Conservation (phyloP, 1,284 basidiomycete genomes). For the Butyriboletus appendiculatus region DNA sequence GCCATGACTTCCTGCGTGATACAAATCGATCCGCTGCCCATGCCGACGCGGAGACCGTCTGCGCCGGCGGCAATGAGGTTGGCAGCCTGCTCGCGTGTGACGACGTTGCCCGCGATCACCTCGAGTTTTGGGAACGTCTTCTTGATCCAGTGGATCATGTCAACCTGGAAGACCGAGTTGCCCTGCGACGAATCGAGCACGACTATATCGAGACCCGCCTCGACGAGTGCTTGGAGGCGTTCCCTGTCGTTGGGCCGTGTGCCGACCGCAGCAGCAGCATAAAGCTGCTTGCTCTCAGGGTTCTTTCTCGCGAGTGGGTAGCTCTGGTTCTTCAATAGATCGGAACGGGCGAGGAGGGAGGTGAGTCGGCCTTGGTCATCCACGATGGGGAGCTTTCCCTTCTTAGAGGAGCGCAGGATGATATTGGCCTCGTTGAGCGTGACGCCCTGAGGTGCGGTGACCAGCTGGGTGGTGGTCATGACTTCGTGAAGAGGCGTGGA, state of each 20-base stretch:
- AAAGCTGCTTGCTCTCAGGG: slow-evolving; percentile 92
- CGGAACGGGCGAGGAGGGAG: slow-evolving; percentile 92
- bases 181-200: slow-evolving; percentile 97
- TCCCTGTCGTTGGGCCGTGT: slow-evolving; percentile 90
- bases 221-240: slow-evolving; percentile 83
- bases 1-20: slow-evolving; percentile 99
- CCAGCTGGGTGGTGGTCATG: slow-evolving; percentile 82
- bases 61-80: slow-evolving; percentile 93
- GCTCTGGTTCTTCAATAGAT: slow-evolving; percentile 97
- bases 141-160: slow-evolving; percentile 98
- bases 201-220: slow-evolving; percentile 95
- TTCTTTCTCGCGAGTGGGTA: slow-evolving; percentile 95
- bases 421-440: slow-evolving; percentile 93
- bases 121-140: slow-evolving; percentile 81
- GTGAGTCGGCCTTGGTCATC: slow-evolving; percentile 75
- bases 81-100: slow-evolving; percentile 97
- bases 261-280: slow-evolving; percentile 96
- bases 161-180: slow-evolving; percentile 92
- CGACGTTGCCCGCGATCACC: slow-evolving; percentile 96
- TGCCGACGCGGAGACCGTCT: slow-evolving; percentile 92
- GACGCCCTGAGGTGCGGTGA: slow-evolving; percentile 84
- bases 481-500: slow-evolving; percentile 75
- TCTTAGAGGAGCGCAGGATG: slow-evolving; percentile 95
- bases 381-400: slow-evolving; percentile 95
- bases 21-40: slow-evolving; percentile 98